Evolutionary conservation across 1,139 yeast genomes (phyloP), one percentile per base, ranked within the genome.

Genomic region (Geotrichum candidum): DNA sequence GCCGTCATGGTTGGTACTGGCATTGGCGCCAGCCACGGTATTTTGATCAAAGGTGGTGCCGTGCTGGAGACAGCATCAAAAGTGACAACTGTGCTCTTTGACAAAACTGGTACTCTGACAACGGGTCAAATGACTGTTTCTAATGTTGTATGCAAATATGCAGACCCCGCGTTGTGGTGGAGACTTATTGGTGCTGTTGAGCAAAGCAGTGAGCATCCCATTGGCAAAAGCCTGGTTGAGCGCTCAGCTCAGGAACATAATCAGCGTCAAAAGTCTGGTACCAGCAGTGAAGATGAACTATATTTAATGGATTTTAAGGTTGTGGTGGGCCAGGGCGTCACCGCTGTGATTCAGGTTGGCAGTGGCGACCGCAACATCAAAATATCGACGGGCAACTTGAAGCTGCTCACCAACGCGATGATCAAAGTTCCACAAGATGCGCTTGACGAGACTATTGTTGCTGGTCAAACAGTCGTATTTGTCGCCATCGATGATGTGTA

Each of bases 1-100:
- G 99, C 99, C 0, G 90, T 95, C 3, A 92, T 94, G 97, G 99
- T 94, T 3, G 99, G 98, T 6, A 92, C 98, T 1, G 99, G 99
- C 33, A 88, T 90, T 35, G 98, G 97, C 50, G 98, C 99, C 0
- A 76, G 83, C 15, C 80, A 90, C 74, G 99, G 99, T 31, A 88
- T 94, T 15, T 79, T 95, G 61, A 88, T 95, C 69, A 94, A 94
- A 74, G 97, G 98, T 57, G 99, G 98, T 29, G 96, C 88, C 61
- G 83, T 89, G 11, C 81, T 95, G 65, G 99, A 95, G 72, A 81
- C 78, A 59, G 87, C 96, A 9, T 83, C 84, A 68, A 76, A 80
- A 22, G 78, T 91, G 50, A 82, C 87, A 65, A 80, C 85, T 3
- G 83, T 94, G 29, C 78, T 95, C 45, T 92, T 95, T 73, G 99